Base-by-base conservation (phyloP, 768 basidiomycete species). In the Tylopilus rubrobrunneus region DNA sequence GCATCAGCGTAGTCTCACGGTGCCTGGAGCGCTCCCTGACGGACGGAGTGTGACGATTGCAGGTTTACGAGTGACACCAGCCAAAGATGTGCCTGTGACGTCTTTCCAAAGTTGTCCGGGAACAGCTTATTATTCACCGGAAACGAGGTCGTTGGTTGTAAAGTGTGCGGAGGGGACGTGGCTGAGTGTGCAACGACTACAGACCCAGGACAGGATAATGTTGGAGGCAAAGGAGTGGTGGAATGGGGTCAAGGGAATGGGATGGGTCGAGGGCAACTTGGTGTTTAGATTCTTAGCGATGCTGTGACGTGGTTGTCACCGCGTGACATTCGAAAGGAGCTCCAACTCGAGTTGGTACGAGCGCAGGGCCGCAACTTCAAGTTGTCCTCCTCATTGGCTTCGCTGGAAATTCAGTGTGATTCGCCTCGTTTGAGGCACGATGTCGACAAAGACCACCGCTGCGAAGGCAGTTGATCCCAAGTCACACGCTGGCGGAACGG, bases 181-280 rank as follows among this genome's bases (percentile, higher is more conserved):
- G 46, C 61, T 92, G 17, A 71, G 73, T 46, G 81, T 90, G 2
- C 71, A 71, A 2, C 69, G 71, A 56, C 71, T 93, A 17, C 84
- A 87, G 62, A 81, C 83, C 55, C 83, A 86, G 57, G 81, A 82
- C 50, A 79, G 79, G 58, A 69, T 74, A 25, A 66, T 79, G 60
- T 56, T 89, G 55, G 64, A 63, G 14, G 85, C 83, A 3, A 78
- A 73, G 55, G 84, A 85, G 48, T 93, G 88, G 85, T 92, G 88
- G 88, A 90, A 89, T 65, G 90, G 91, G 2, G 71, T 83, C 12
- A 68, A 65, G 23, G 64, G 73, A 10, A 51, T 69, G 47, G 68
- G 69, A 7, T 58, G 64, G 62, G 66, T 60, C 17, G 7, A 55
- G 4, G 65, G 47, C 19, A 31, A 31, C 19, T 19, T 19, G 31